Conservation (phyloP, 2,329 filamentous ascomycete species). For the Scortechinia acanthostroma region DNA sequence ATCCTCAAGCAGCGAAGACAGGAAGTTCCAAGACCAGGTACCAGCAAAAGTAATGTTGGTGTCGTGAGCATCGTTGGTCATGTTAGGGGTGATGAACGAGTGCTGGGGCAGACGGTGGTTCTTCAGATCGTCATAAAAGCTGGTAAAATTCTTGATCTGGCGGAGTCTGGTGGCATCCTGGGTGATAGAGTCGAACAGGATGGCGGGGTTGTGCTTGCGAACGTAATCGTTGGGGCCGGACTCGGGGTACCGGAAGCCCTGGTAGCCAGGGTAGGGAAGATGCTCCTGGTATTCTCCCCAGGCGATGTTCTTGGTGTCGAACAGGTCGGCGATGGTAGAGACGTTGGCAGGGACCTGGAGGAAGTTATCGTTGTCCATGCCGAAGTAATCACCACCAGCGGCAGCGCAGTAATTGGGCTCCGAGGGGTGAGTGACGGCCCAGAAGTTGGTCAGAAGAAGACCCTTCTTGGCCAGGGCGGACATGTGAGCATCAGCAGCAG, state of each 20-base stretch:
- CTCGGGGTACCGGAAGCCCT: constrained; percentile 56
- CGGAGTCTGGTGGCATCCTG: constrained; percentile 49
- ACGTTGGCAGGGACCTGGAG: constrained; percentile 49
- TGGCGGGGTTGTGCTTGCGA: constrained; percentile 69
- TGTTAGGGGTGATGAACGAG: constrained; percentile 68
- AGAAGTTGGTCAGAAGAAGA: constrained; percentile 51
- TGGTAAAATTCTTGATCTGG: constrained; percentile 67
- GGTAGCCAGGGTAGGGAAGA: constrained; percentile 68
- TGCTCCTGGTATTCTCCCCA: constrained; percentile 75
- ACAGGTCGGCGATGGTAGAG: constrained; percentile 61
- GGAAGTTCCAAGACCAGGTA: constrained; percentile 58
- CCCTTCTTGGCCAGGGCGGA: constrained; percentile 50
- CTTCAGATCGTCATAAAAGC: constrained; percentile 61
- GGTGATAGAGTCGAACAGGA: constrained; percentile 62
- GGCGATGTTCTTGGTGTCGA: constrained; percentile 55
- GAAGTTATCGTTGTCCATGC: constrained; percentile 64
- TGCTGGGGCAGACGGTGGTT: constrained; percentile 61
- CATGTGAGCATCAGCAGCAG: constrained; percentile 33
- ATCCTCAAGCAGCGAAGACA: constrained; percentile 65
- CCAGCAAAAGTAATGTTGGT: constrained; percentile 63
- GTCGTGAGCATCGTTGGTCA: constrained; percentile 74
- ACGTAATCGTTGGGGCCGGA: constrained; percentile 71
- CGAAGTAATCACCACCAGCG: constrained; percentile 67
- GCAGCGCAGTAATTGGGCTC: constrained; percentile 71
- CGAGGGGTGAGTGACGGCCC: constrained; percentile 63